phyloP scores from a whole-genome alignment of 2,329 filamentous ascomycete species.

The Blumeriella jaapii region DNA sequence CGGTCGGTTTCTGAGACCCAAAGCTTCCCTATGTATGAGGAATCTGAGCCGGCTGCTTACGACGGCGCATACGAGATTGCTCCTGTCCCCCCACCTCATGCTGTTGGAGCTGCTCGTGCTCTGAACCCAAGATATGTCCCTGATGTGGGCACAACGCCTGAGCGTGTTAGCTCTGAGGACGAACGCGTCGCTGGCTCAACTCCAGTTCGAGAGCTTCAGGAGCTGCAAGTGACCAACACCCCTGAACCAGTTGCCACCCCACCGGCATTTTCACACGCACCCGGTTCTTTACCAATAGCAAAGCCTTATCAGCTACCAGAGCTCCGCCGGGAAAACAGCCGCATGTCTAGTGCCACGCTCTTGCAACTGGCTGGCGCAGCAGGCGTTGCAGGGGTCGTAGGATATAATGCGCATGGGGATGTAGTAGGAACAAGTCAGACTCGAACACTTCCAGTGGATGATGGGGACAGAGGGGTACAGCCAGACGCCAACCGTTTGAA shows the following conservation, averaged over 20 bases:
- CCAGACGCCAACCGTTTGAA: constrained; percentile 26
- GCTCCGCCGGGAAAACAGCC: constrained; percentile 68
- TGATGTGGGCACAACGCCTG: constrained; percentile 37
- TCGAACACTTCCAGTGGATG: constrained; percentile 22
- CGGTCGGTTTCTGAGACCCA: constrained; percentile 27
- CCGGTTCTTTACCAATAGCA: constrained; percentile 56
- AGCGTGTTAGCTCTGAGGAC: constrained; percentile 46
- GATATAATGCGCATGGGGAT: constrained; percentile 31
- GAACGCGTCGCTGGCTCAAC: constrained; percentile 32
- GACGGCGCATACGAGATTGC: constrained; percentile 21
- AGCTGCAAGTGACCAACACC: constrained; percentile 41
- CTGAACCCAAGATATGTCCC: constrained; percentile 28
- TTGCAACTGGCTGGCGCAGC: constrained; percentile 66
- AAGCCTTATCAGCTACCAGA: constrained; percentile 66
- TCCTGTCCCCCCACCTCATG: constrained; percentile 22
- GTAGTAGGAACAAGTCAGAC: constrained; percentile 14
- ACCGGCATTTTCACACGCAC: constrained; percentile 66
- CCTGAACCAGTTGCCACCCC: constrained; percentile 69
- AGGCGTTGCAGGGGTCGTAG: constrained; percentile 35
- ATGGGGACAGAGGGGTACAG: constrained; percentile 31
- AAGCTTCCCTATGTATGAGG: constrained; percentile 19
- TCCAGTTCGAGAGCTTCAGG: constrained; percentile 40
- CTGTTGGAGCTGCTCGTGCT: constrained; percentile 2
- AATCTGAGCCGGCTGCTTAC: constrained; percentile 14
- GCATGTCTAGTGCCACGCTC: constrained; percentile 72